A percentile compares a stretch with the other conserved stretches of the same genome.
Conservation (phyloP, 139 green algal species). For the Raphidocelis subcapitata region DNA sequence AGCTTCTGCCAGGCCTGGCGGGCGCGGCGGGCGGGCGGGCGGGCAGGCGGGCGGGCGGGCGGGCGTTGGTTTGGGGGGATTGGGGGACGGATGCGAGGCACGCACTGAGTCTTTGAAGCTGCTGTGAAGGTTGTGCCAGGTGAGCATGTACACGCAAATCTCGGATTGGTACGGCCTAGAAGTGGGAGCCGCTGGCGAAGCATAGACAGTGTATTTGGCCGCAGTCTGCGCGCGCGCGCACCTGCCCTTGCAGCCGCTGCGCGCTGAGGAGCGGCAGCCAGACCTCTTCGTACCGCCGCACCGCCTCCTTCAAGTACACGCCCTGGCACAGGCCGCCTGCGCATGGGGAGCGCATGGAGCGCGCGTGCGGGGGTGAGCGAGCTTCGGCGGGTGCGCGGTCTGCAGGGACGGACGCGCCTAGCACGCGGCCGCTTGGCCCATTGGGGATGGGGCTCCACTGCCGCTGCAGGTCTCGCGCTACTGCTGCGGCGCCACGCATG, state of each 20-base stretch:
- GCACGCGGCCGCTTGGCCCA: neutral
- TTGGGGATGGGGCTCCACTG: neutral
- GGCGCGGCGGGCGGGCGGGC: neutral
- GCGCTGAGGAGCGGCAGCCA: conserved; percentile 31
- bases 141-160: too few relatives aligned
- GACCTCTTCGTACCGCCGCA: conserved; percentile 30
- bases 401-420: neutral
- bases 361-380: neutral
- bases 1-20: neutral
- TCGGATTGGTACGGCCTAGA: too few relatives aligned
- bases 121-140: too few relatives aligned
- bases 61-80: too few relatives aligned
- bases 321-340: conserved; percentile 39
- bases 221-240: too few relatives aligned
- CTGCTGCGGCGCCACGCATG: too few relatives aligned
- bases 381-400: neutral
- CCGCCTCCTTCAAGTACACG: conserved; percentile 13
- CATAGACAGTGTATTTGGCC: too few relatives aligned
- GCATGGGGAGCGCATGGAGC: neutral
- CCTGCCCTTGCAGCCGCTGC: neutral
- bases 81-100: too few relatives aligned
- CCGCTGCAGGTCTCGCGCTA: neutral
- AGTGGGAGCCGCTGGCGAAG: too few relatives aligned
- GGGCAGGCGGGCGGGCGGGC: too few relatives aligned
- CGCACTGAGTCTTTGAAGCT: too few relatives aligned